These are phyloP conservation scores for Rhodofomes roseus DNA, from an alignment of 1,284 basidiomycete genomes.

Conservation along the genomic window DNA sequence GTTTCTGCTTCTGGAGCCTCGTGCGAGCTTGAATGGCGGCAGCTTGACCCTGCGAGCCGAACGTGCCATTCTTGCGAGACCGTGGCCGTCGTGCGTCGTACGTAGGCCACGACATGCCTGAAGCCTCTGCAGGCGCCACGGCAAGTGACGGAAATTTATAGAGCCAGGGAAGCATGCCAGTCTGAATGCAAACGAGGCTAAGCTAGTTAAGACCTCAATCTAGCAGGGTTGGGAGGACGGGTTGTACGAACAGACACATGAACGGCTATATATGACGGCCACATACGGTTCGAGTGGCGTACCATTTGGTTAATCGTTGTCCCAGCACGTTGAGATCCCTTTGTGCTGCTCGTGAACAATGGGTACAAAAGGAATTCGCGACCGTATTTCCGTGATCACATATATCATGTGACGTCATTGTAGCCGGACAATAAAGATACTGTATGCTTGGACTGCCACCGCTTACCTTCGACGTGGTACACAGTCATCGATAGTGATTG, in stretches of 20 bases:
- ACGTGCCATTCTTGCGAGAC: not conserved
- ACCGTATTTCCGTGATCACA: too few relatives aligned
- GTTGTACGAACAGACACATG: too few relatives aligned
- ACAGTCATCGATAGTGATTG: too few relatives aligned
- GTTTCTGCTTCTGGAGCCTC: not conserved
- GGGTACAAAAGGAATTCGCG: not conserved
- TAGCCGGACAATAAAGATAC: too few relatives aligned
- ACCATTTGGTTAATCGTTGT: not conserved
- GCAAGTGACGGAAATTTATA: not conserved
- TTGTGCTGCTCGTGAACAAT: not conserved
- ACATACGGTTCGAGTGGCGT: not conserved
- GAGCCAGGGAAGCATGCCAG: not conserved
- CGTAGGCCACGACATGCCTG: not conserved
- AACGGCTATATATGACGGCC: too few relatives aligned
- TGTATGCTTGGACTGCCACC: too few relatives aligned
- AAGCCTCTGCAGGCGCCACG: not conserved
- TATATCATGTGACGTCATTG: too few relatives aligned
- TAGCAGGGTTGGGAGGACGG: too few relatives aligned
- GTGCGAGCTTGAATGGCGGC: not conserved
- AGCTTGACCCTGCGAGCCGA: not conserved
- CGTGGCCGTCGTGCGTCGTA: not conserved
- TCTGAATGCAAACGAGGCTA: too few relatives aligned
- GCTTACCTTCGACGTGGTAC: too few relatives aligned
- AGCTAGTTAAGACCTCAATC: too few relatives aligned
- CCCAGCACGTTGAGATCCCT: not conserved